phyloP scores from a whole-genome alignment of 805 yeast genomes.

The Candida oleophila region DNA sequence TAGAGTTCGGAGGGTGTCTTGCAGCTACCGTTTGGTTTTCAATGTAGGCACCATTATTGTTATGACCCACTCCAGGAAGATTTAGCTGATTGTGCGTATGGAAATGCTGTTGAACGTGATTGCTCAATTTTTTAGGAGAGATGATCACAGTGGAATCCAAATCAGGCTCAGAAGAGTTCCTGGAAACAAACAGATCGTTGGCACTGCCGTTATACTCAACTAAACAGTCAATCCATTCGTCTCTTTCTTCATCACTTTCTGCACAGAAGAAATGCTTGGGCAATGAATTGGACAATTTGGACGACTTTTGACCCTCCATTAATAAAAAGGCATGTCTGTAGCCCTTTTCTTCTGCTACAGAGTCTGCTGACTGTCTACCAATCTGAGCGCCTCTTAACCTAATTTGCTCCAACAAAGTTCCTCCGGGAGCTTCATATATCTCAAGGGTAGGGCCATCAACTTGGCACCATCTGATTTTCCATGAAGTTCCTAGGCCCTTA shows the following conservation, averaged over 20 bases:
- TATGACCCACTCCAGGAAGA: not conserved
- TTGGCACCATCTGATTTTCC: constrained; percentile 72
- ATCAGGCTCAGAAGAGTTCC: constrained; percentile 4
- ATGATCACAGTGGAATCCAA: not conserved
- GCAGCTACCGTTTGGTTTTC: not conserved
- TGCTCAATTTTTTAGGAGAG: constrained; percentile 4
- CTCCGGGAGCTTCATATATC: constrained; percentile 57
- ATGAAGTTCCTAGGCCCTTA: constrained; percentile 59
- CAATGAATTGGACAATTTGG: constrained; percentile 28
- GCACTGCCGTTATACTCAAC: constrained; percentile 29
- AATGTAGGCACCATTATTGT: constrained; percentile 1
- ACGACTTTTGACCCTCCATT: constrained; percentile 43
- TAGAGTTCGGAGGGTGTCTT: not conserved
- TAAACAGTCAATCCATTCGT: constrained; percentile 59
- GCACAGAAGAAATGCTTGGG: constrained; percentile 72
- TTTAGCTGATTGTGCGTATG: not conserved
- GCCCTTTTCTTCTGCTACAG: constrained; percentile 46
- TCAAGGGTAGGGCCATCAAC: constrained; percentile 59
- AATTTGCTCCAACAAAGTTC: constrained; percentile 52
- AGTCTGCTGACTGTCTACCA: constrained; percentile 48
- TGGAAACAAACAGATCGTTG: constrained; percentile 3
- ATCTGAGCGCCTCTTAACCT: constrained; percentile 51
- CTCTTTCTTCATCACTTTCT: constrained; percentile 75
- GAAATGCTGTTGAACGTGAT: constrained; percentile 4
- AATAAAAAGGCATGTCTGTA: constrained; percentile 62